Percentiles rank a stretch among this genome's conserved stretches.
Conservation (phyloP, 2,329 filamentous ascomycete species). For the Apiospora rasikravindrae region DNA sequence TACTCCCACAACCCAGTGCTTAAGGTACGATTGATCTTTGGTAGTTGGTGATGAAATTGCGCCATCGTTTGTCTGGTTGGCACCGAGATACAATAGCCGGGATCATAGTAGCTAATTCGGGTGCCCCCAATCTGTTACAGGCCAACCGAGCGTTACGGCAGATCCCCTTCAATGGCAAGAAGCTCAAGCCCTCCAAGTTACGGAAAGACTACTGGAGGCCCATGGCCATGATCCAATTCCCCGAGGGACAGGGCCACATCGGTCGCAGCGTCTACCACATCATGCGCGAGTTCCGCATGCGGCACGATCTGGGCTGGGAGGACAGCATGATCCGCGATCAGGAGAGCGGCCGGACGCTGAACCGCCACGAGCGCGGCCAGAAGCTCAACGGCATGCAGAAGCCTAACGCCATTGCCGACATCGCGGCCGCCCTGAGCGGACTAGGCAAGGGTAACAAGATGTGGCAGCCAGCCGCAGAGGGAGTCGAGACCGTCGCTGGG, state of each 20-base stretch:
- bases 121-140: conserved; percentile 23
- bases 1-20: conserved; percentile 55
- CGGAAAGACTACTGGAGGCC: conserved; percentile 72
- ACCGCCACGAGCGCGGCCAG: conserved; percentile 51
- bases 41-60: background rate
- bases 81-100: background rate
- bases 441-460: conserved; percentile 58
- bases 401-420: conserved; percentile 66
- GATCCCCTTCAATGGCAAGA: conserved; percentile 68
- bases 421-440: conserved; percentile 63
- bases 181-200: conserved; percentile 65
- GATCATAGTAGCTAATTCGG: conserved; percentile 3
- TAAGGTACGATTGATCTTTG: conserved; percentile 45
- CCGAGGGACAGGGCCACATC: conserved; percentile 53
- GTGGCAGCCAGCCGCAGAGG: conserved; percentile 29
- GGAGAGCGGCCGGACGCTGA: conserved; percentile 40
- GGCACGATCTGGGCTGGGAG: conserved; percentile 68
- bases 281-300: conserved; percentile 66
- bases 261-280: conserved; percentile 67
- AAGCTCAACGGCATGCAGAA: conserved; percentile 62
- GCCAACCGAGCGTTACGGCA: conserved; percentile 33
- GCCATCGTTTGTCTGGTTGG: background rate
- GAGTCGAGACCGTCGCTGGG: conserved; percentile 28
- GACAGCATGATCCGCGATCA: conserved; percentile 49
- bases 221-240: conserved; percentile 65